Conservation (phyloP, 177 flowering plant species). For the Vitis hybrid region DNA sequence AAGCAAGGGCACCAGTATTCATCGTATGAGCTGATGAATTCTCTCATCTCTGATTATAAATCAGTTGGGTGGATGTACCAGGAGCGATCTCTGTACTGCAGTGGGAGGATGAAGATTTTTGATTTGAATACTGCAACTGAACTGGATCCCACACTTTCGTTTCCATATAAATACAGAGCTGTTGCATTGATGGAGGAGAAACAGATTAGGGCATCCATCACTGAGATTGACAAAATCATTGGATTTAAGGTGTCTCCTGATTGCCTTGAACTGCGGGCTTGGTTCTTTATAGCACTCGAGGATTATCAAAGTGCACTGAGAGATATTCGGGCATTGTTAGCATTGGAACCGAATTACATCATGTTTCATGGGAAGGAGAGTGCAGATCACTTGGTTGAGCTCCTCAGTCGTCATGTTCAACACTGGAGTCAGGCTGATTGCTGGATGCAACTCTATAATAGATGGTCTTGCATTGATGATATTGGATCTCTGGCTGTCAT, state of each 20-base stretch:
- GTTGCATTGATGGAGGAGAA: slow-evolving; percentile 52
- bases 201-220: slow-evolving; percentile 45
- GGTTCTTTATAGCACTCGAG: slow-evolving; percentile 56
- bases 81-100: slow-evolving; percentile 66
- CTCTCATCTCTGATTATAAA: slow-evolving; percentile 46
- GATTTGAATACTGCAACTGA: slow-evolving; percentile 69
- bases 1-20: slow-evolving; percentile 62
- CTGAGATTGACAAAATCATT: slow-evolving; percentile 62
- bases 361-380: slow-evolving; percentile 62
- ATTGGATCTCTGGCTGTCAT: slow-evolving; percentile 86
- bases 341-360: slow-evolving; percentile 67
- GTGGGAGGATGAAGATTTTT: slow-evolving; percentile 55
- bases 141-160: slow-evolving; percentile 77
- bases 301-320: slow-evolving; percentile 71
- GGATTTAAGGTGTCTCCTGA: slow-evolving; percentile 73
- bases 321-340: slow-evolving; percentile 59
- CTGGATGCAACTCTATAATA: slow-evolving; percentile 79
- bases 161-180: slow-evolving; percentile 79
- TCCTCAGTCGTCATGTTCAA: slow-evolving; percentile 45
- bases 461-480: slow-evolving; percentile 89
- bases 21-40: slow-evolving; percentile 55
- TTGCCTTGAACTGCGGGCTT: slow-evolving; percentile 78
- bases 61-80: slow-evolving; percentile 90
- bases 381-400: slow-evolving; percentile 58
- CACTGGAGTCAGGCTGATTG: slow-evolving; percentile 70